phyloP scores from a whole-genome alignment of 2,329 filamentous ascomycete species.

The Curvularia spicifera region DNA sequence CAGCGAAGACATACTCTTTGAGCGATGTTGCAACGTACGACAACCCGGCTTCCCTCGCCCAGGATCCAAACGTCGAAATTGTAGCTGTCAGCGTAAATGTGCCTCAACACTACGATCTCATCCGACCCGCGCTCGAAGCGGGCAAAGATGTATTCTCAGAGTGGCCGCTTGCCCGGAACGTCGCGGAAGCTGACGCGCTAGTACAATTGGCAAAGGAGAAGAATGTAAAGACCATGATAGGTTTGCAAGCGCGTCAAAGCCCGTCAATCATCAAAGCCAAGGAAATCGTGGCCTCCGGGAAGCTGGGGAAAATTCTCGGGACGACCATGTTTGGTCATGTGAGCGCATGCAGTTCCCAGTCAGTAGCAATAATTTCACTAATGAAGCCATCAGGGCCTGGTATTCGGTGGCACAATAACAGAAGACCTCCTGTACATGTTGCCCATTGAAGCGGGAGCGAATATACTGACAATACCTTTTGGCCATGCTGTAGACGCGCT shows the following conservation, averaged over 20 bases:
- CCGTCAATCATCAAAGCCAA: slow-evolving; percentile 53
- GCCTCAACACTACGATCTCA: slow-evolving; percentile 51
- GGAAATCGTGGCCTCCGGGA: slow-evolving; percentile 51
- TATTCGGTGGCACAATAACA: slow-evolving; percentile 27
- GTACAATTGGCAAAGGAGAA: slow-evolving; percentile 50
- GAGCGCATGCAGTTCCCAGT: not conserved
- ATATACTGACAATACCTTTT: slow-evolving; percentile 52
- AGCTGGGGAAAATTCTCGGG: slow-evolving; percentile 54
- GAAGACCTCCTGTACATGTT: slow-evolving; percentile 56
- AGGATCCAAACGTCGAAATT: slow-evolving; percentile 57
- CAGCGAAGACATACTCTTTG: slow-evolving; percentile 50
- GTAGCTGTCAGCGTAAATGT: slow-evolving; percentile 56
- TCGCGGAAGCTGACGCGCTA: slow-evolving; percentile 54
- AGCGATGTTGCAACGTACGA: slow-evolving; percentile 52
- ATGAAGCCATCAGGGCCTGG: slow-evolving; percentile 20
- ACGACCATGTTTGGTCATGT: slow-evolving; percentile 41
- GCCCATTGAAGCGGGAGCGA: slow-evolving; percentile 54
- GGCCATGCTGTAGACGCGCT: slow-evolving; percentile 45
- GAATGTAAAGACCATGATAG: slow-evolving; percentile 55
- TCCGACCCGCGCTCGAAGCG: slow-evolving; percentile 53
- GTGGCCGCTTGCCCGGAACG: slow-evolving; percentile 56
- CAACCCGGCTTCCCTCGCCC: slow-evolving; percentile 52
- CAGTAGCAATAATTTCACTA: not conserved
- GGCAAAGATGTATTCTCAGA: slow-evolving; percentile 56
- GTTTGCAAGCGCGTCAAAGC: slow-evolving; percentile 55